Base-by-base conservation (phyloP, 495 filamentous ascomycete species). In the Neurospora discreta region DNA sequence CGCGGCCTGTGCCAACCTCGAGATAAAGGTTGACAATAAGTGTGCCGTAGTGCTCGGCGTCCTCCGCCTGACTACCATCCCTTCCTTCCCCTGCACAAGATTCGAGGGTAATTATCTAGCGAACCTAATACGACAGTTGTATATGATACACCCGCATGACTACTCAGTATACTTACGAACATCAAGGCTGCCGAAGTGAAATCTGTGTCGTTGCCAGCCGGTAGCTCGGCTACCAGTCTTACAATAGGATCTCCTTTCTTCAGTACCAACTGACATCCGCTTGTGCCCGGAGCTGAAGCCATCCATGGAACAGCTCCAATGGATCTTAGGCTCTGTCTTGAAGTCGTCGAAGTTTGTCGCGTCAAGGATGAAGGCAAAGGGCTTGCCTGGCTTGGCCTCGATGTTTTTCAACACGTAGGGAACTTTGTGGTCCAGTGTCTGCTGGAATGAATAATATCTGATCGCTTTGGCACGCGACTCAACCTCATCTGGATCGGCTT, bases 341-440 rank as follows among this genome's bases (percentile, higher is more conserved):
- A 65, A 33, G 16, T 9, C 5, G 8, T 8, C 3, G 33, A 10
- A 60, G 2, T 65, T 9, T 6, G 15, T 65, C 52, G 18, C 7
- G 11, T 26, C 30, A 9, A 71, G 2, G 1, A 44, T 5, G 13
- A 75, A 69, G 18, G 0, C 6, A 67, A 74, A 78, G 0, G 6
- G 38, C 3, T 40, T 68, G 26, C 71, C 75, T 1, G 73, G 65
- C 10, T 73, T 75, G 36, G 68, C 74, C 30, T 76, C 74, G 30
- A 78, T 76, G 46, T 76, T 76, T 46, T 76, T 74, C 26, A 75
- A 3, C 0, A 73, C 8, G 44, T 73, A 52, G 1, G 73, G 73
- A 7, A 3, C 0, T 16, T 7, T 7, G 9, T 30, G 23, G 26
- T 7, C 26, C 10, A 5, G 8, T 4, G 23, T 30, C 3, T 70